Evolutionary conservation across 345 rosid genomes (phyloP).

Genomic region (Aquilaria sinensis): DNA sequence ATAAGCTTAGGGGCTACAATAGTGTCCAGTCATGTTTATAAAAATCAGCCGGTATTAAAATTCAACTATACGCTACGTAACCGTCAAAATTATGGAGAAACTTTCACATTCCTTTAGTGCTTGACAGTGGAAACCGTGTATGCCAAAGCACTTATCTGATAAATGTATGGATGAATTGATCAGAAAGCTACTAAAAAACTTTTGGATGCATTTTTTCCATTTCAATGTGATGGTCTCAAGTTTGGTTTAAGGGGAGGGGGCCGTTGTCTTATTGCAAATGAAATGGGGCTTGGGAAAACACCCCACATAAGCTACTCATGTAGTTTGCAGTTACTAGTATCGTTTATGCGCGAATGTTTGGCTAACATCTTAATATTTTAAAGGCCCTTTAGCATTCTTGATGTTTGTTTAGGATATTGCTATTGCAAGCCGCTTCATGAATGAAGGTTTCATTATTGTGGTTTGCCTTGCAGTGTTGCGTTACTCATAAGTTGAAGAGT

Average conservation of each 20-base stretch:
- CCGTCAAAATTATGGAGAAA: slow-evolving; percentile 62
- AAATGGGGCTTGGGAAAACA: slow-evolving; percentile 98
- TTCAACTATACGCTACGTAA: slow-evolving; percentile 71
- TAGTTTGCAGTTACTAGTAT: neutral
- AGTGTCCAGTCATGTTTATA: slow-evolving; percentile 53
- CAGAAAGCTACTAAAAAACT: slow-evolving; percentile 52
- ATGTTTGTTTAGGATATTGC: slow-evolving; percentile 70
- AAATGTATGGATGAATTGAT: slow-evolving; percentile 58
- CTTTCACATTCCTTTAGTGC: slow-evolving; percentile 45
- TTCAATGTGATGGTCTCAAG: slow-evolving; percentile 78
- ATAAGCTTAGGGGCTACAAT: slow-evolving; percentile 61
- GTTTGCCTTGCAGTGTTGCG: slow-evolving; percentile 94
- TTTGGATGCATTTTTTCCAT: slow-evolving; percentile 61
- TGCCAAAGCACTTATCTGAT: slow-evolving; percentile 69
- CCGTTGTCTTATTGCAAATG: slow-evolving; percentile 91
- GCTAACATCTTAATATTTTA: neutral
- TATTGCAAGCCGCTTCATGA: slow-evolving; percentile 77
- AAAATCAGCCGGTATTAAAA: slow-evolving; percentile 42
- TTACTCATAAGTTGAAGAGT: slow-evolving; percentile 87
- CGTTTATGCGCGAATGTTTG: neutral
- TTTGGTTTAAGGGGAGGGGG: slow-evolving; percentile 88
- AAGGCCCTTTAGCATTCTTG: slow-evolving; percentile 5
- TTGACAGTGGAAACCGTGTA: slow-evolving; percentile 67
- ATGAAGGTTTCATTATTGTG: slow-evolving; percentile 74
- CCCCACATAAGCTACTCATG: slow-evolving; percentile 46